phyloP scores from a whole-genome alignment of 1,139 yeast species.

The Geotrichum europaeum region DNA sequence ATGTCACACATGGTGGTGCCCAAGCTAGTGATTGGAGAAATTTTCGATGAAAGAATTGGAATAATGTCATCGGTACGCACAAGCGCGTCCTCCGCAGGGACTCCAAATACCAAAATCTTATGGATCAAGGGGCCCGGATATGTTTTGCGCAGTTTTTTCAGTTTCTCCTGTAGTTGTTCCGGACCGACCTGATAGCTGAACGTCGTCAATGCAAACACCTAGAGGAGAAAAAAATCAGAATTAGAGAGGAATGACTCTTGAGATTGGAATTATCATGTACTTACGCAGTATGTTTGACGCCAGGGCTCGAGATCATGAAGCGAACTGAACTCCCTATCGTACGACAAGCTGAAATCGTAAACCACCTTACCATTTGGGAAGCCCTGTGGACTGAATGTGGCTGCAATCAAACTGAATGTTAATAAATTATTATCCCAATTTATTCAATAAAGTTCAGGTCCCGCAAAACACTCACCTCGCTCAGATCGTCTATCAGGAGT shows the following conservation, averaged over 20 bases:
- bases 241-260: neutral
- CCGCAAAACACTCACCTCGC: constrained; percentile 25
- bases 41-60: constrained; percentile 30
- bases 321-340: constrained; percentile 54
- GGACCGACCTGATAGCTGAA: constrained; percentile 37
- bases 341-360: constrained; percentile 48
- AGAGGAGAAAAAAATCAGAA: neutral
- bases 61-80: constrained; percentile 29
- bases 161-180: constrained; percentile 30
- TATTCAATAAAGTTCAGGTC: neutral
- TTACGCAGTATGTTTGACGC: constrained; percentile 44
- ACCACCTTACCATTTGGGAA: constrained; percentile 71
- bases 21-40: constrained; percentile 38
- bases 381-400: constrained; percentile 71
- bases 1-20: constrained; percentile 74
- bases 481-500: constrained; percentile 54
- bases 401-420: constrained; percentile 23
- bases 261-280: neutral
- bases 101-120: constrained; percentile 53
- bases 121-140: constrained; percentile 62
- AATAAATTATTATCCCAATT: neutral
- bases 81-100: constrained; percentile 37
- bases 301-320: constrained; percentile 86
- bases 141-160: constrained; percentile 37
- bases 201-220: constrained; percentile 56